Evolutionary conservation across 208 protist species (phyloP), one percentile per base, ranked within the genome.

Genomic region (Leishmania martiniquensis): DNA sequence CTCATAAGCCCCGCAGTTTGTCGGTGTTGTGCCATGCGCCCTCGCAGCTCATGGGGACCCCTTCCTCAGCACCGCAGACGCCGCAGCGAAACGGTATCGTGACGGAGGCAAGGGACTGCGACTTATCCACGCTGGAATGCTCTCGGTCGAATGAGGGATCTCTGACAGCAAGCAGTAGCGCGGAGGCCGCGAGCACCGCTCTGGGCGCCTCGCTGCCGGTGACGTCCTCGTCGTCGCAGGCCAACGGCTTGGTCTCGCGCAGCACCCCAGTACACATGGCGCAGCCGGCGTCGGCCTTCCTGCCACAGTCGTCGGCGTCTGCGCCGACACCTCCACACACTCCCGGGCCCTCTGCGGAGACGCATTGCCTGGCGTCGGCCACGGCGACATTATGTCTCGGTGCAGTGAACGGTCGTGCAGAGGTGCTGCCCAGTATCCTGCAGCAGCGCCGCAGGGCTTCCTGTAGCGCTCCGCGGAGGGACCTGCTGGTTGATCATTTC

Each of bases 31-130:
- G 45, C 70, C 10, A 22, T 52, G 20, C 62, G 39, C 55, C 51
- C 42, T 62, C 37, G 22, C 34, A 37, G 70, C 25, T 52, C 1
- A 49, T 42, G 20, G 45, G 17, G 7, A 3, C 42, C 42, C 51
- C 15, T 15, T 20, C 42, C 2, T 42, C 59, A 29, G 51, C 44
- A 25, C 54, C 44, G 51, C 22, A 51, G 65, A 39, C 65, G 37
- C 72, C 78, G n/a, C 78, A 25, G n/a, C 45, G 70, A 42, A 39
- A 62, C 0, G 65, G 49, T 39, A 55, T 47, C 52, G 63, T n/a
- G 47, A 17, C 44, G 15, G 68, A 57, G 3, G 29, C 7, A 32
- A 54, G 7, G 32, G 47, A 57, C 13, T 9, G 47, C 47, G 4
- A 32, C 47, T n/a, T 57, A 32, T 42, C 47, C 17, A 32, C 22